These are phyloP conservation scores for Aspergillus ibericus DNA, from an alignment of 2,329 filamentous ascomycete genomes.

Conservation along the genomic window DNA sequence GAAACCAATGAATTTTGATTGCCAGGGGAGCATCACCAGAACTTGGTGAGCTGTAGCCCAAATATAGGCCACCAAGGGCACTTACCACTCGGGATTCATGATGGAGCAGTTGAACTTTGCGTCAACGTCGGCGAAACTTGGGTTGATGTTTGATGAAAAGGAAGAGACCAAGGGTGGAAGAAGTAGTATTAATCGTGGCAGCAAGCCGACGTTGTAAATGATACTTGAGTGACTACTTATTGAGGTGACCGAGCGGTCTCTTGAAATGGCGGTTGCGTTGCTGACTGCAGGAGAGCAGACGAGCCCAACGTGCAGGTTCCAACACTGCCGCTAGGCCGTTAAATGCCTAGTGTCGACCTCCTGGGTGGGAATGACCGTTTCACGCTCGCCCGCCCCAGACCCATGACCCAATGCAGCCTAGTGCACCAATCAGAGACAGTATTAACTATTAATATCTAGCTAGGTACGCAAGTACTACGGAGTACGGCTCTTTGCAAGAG, in stretches of 20 bases:
- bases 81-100: constrained; percentile 54
- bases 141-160: background rate
- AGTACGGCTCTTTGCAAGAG: background rate
- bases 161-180: constrained; percentile 1
- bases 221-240: constrained; percentile 21
- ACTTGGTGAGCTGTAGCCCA: constrained; percentile 8
- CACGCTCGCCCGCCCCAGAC: constrained; percentile 18
- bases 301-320: constrained; percentile 28
- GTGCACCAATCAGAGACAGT: constrained; percentile 14
- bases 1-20: background rate
- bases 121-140: constrained; percentile 4
- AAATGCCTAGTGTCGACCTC: constrained; percentile 2
- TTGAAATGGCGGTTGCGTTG: constrained; percentile 30
- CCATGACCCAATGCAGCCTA: constrained; percentile 18
- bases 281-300: constrained; percentile 30
- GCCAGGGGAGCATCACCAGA: constrained; percentile 1
- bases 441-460: background rate
- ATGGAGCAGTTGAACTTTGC: constrained; percentile 26
- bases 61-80: constrained; percentile 16
- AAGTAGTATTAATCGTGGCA: constrained; percentile 5
- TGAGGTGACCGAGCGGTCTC: constrained; percentile 23
- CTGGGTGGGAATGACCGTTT: constrained; percentile 20
- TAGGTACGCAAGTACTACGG: too few species aligned
- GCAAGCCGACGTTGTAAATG: constrained; percentile 16
- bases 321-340: background rate